Conservation (phyloP, 352 stramenopile genomes). For the Globisporangium paroecandrum region DNA sequence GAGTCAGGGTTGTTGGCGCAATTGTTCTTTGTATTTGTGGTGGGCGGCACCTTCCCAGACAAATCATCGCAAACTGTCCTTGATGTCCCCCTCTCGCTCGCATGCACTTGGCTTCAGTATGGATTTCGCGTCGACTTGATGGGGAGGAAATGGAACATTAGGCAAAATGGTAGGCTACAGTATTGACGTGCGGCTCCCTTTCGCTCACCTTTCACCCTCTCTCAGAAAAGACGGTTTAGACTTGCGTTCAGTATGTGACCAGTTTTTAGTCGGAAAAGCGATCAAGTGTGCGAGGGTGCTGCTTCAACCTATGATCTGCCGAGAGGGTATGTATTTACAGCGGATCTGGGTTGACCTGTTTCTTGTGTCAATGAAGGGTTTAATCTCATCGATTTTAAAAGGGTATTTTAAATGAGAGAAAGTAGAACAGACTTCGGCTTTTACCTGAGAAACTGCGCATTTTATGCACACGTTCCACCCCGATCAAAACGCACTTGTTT, state of each 20-base stretch:
- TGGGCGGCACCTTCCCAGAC: not conserved
- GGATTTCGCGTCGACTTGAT: not conserved
- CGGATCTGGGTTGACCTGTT: not conserved
- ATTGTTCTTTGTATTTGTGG: not conserved
- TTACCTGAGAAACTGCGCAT: not conserved
- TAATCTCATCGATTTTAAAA: not conserved
- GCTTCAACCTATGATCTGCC: constrained; percentile 2
- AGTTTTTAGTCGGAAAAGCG: not conserved
- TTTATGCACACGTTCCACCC: constrained; percentile 11
- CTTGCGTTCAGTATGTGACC: not conserved
- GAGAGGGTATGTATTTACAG: not conserved
- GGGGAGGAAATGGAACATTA: not conserved
- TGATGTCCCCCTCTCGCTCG: constrained; percentile 1
- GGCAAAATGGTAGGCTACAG: not conserved
- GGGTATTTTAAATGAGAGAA: not conserved
- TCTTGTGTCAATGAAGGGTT: not conserved
- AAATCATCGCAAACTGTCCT: not conserved
- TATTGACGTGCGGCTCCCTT: constrained; percentile 2
- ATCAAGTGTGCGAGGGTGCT: constrained; percentile 5
- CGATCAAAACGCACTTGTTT: not conserved
- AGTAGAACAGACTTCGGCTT: too few species aligned
- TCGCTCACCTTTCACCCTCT: not conserved
- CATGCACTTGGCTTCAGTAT: constrained; percentile 4
- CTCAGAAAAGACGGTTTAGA: not conserved
- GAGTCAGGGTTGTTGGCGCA: not conserved